Conservation (phyloP, 495 filamentous ascomycete genomes). For the Xylaria curta region DNA sequence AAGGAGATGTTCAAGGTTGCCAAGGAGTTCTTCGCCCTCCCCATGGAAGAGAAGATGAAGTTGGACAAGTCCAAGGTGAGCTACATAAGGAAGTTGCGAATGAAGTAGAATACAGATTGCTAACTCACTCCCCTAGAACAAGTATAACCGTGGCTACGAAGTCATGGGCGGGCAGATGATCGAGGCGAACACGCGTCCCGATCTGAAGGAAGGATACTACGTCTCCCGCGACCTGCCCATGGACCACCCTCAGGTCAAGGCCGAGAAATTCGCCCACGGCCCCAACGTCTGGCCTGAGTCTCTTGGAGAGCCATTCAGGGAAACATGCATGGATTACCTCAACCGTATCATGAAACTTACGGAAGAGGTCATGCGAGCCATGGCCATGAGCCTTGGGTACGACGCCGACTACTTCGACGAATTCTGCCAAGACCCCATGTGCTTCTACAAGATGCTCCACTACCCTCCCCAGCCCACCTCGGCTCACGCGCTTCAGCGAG, state of each 20-base stretch:
- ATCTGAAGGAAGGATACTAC: constrained; percentile 28
- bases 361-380: constrained; percentile 44
- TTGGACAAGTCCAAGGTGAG: too few relatives aligned
- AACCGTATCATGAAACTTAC: constrained; percentile 41
- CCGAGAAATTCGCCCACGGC: constrained; percentile 47
- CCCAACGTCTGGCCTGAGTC: constrained; percentile 57
- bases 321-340: constrained; percentile 45
- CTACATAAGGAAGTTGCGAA: too few relatives aligned
- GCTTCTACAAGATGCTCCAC: constrained; percentile 36
- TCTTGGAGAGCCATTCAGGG: constrained; percentile 39
- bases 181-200: constrained; percentile 18
- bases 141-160: constrained; percentile 29
- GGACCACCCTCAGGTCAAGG: constrained; percentile 5
- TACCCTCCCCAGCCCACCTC: constrained; percentile 46
- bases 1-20: constrained; percentile 8
- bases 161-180: constrained; percentile 33
- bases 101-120: too few relatives aligned
- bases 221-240: constrained; percentile 5
- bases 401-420: constrained; percentile 50
- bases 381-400: constrained; percentile 52
- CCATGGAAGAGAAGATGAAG: too few relatives aligned
- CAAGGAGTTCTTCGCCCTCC: constrained; percentile 27
- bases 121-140: constrained; percentile 8
- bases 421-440: constrained; percentile 46
- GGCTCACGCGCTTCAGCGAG: constrained; percentile 35